Conservation (phyloP, 176 grass and related monocot species). For the Pontederia crassipes region DNA sequence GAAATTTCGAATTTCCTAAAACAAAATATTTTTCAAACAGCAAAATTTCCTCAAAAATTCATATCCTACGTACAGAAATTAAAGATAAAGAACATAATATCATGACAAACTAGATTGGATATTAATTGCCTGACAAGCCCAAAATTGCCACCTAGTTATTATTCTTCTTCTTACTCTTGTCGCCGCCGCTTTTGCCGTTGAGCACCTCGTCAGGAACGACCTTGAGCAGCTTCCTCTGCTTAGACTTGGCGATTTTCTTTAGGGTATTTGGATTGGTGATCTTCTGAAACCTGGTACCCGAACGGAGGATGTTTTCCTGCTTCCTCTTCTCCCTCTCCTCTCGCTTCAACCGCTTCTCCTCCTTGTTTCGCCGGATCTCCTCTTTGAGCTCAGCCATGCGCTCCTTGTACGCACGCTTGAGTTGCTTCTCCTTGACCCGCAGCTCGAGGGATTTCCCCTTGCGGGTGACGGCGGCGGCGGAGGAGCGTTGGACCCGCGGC, state of each 20-base stretch:
- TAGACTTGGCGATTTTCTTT: slow-evolving; percentile 93
- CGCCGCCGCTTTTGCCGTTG: slow-evolving; percentile 21
- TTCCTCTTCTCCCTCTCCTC: slow-evolving; percentile 95
- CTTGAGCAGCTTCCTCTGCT: slow-evolving; percentile 64
- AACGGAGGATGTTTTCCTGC: slow-evolving; percentile 64
- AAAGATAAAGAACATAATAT: too few relatives aligned
- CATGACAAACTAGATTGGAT: too few relatives aligned
- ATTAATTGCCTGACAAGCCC: too few relatives aligned
- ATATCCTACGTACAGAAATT: too few relatives aligned
- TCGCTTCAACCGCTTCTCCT: slow-evolving; percentile 56
- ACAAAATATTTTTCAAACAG: too few relatives aligned
- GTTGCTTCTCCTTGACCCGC: slow-evolving; percentile 61
- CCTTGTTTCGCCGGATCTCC: slow-evolving; percentile 74
- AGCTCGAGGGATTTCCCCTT: slow-evolving; percentile 55
- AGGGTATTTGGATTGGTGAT: slow-evolving; percentile 92
- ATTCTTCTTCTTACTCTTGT: slow-evolving; percentile 3
- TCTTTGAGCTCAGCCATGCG: slow-evolving; percentile 81
- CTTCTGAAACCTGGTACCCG: slow-evolving; percentile 74
- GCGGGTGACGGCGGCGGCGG: slow-evolving; percentile 42
- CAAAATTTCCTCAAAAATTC: too few relatives aligned
- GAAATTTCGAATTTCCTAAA: too few relatives aligned
- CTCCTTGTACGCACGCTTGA: slow-evolving; percentile 68
- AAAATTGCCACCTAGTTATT: background rate
- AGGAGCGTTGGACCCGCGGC: slow-evolving; percentile 57
- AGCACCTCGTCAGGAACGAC: slow-evolving; percentile 75